phyloP scores from a whole-genome alignment of 2,329 filamentous ascomycete species.

The Xylaria sp. region DNA sequence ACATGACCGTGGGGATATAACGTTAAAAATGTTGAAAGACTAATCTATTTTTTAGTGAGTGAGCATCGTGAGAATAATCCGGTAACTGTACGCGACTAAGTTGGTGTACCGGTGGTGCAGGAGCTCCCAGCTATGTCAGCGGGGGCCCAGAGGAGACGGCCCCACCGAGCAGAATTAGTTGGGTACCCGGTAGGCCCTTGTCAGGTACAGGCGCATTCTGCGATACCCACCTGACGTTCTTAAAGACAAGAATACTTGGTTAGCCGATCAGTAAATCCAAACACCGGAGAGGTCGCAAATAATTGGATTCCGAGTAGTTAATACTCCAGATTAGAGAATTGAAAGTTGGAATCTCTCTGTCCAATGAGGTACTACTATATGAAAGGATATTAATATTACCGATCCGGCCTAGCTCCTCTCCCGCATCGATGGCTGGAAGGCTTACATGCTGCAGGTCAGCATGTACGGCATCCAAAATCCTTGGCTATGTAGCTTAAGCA shows the following conservation, averaged over 20 bases:
- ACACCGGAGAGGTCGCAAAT: too few species aligned
- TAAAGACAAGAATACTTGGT: too few species aligned
- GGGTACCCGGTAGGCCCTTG: background rate
- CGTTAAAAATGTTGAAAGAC: constrained; percentile 13
- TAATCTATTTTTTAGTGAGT: constrained; percentile 22
- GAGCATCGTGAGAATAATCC: background rate
- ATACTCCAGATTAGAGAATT: background rate
- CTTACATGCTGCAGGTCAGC: background rate
- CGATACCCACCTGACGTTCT: too few species aligned
- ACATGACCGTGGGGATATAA: constrained; percentile 16
- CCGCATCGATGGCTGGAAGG: background rate
- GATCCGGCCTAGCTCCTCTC: too few species aligned
- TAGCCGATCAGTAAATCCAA: too few species aligned
- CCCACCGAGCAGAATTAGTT: too few species aligned
- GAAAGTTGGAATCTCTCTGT: background rate
- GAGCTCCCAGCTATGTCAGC: background rate
- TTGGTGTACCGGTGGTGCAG: background rate
- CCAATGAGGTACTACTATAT: too few species aligned
- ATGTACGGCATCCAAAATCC: background rate
- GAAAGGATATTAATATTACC: too few species aligned
- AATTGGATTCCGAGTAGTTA: background rate
- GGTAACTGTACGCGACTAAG: background rate
- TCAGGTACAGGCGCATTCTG: background rate
- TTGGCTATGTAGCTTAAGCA: too few species aligned
- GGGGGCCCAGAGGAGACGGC: background rate